phyloP scores from a whole-genome alignment of 75 land plant genomes.

The Selaginella moellendorffii region DNA sequence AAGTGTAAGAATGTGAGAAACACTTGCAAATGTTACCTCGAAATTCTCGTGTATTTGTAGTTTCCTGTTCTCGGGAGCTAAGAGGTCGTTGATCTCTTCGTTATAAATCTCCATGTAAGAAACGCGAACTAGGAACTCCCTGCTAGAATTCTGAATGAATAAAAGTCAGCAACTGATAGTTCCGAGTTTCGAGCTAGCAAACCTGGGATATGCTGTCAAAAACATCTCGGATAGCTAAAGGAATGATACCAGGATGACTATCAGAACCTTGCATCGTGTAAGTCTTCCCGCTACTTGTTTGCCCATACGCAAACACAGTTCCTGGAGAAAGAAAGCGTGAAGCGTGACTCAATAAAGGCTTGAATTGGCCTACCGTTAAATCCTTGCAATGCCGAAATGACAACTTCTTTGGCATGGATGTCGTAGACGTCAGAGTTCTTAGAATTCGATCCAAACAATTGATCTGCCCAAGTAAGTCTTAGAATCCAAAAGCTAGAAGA shows the following conservation, averaged over 20 bases:
- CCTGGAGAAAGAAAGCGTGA: conserved; percentile 26
- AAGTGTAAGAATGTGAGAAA: neutral
- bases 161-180: too few relatives aligned
- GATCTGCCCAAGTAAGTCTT: conserved; percentile 37
- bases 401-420: conserved; percentile 52
- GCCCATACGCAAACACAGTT: conserved; percentile 97
- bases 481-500: neutral
- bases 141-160: neutral
- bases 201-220: conserved; percentile 51
- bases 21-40: conserved; percentile 1
- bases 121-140: conserved; percentile 3
- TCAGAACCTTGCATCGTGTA: conserved; percentile 89
- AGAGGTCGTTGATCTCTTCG: conserved; percentile 2
- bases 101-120: conserved; percentile 9
- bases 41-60: conserved; percentile 7
- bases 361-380: conserved; percentile 55
- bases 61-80: conserved; percentile 2
- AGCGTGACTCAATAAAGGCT: neutral
- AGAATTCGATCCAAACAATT: conserved; percentile 51
- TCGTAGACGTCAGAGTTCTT: conserved; percentile 55
- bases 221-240: conserved; percentile 54
- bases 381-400: conserved; percentile 68
- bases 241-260: conserved; percentile 65
- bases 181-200: conserved; percentile 1
- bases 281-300: conserved; percentile 99